Conservation (phyloP, 768 basidiomycete species). For the Royoungia palumana region DNA sequence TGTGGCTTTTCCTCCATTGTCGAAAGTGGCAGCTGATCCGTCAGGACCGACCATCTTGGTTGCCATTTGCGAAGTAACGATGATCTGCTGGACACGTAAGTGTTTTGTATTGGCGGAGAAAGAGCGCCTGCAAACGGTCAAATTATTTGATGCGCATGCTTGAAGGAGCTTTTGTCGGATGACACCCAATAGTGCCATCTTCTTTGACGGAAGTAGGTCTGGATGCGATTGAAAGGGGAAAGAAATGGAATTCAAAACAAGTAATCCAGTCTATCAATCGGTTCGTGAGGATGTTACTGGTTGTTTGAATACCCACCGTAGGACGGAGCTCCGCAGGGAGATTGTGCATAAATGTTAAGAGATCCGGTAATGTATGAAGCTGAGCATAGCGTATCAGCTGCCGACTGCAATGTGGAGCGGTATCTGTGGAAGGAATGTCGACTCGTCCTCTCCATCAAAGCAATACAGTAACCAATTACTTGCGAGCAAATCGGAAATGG, state of each 20-base stretch:
- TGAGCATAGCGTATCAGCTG: conserved; percentile 24
- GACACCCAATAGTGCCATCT: conserved; percentile 44
- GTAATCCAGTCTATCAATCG: conserved; percentile 44
- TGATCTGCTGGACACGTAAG: conserved; percentile 35
- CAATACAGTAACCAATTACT: conserved; percentile 16
- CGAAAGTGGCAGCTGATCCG: conserved; percentile 63
- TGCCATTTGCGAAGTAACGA: conserved; percentile 65
- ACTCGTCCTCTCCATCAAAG: conserved; percentile 7
- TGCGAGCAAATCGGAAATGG: conserved; percentile 30
- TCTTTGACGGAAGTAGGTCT: conserved; percentile 37
- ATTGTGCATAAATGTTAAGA: conserved; percentile 58
- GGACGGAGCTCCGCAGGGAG: conserved; percentile 47
- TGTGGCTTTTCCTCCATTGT: conserved; percentile 58
- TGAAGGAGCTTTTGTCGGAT: conserved; percentile 53
- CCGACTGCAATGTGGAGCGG: conserved; percentile 33
- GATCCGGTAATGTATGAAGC: conserved; percentile 47
- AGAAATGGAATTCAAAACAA: conserved; percentile 65
- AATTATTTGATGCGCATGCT: conserved; percentile 42
- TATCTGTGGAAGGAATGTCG: conserved; percentile 35
- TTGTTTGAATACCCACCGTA: conserved; percentile 39
- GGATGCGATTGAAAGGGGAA: conserved; percentile 59
- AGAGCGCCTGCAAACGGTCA: conserved; percentile 42
- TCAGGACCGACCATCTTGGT: conserved; percentile 65
- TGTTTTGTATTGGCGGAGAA: neutral
- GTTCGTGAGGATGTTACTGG: neutral